Evolutionary conservation across 805 yeast species (phyloP).

Genomic region (Starmera pachycereana): DNA sequence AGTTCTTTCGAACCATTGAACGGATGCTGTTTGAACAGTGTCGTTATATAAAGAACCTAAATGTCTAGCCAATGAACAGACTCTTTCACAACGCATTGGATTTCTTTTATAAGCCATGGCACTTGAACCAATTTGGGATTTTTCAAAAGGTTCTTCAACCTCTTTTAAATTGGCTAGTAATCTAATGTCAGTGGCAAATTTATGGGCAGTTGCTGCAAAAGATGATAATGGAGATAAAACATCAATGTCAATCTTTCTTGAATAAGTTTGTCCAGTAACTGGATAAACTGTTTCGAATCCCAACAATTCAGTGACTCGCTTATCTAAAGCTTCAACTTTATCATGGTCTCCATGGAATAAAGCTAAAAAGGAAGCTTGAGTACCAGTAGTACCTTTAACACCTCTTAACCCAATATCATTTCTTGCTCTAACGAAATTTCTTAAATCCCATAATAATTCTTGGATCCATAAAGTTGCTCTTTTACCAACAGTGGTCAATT

Average conservation of each 20-base stretch:
- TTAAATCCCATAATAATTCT: conserved; percentile 94
- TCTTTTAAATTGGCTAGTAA: conserved; percentile 94
- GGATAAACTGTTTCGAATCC: conserved; percentile 96
- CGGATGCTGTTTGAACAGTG: conserved; percentile 93
- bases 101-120: conserved; percentile 99
- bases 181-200: conserved; percentile 95
- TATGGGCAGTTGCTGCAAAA: conserved; percentile 93
- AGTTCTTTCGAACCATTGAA: conserved; percentile 99
- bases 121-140: conserved; percentile 94
- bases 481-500: conserved; percentile 96
- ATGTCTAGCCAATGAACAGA: conserved; percentile 96
- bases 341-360: conserved; percentile 96
- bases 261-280: conserved; percentile 98
- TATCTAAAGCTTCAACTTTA: conserved; percentile 87
- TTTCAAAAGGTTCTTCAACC: conserved; percentile 96
- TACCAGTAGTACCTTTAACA: conserved; percentile 98
- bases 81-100: conserved; percentile 99
- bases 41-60: conserved; percentile 85
- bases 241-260: conserved; percentile 95
- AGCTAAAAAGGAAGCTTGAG: conserved; percentile 93
- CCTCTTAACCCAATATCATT: conserved; percentile 95
- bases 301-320: conserved; percentile 82
- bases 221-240: conserved; percentile 87
- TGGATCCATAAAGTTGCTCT: conserved; percentile 97
- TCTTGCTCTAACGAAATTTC: conserved; percentile 93